These are phyloP conservation scores for Cucurbitaria berberidis DNA, from an alignment of 2,329 filamentous ascomycete species.

Conservation along the genomic window DNA sequence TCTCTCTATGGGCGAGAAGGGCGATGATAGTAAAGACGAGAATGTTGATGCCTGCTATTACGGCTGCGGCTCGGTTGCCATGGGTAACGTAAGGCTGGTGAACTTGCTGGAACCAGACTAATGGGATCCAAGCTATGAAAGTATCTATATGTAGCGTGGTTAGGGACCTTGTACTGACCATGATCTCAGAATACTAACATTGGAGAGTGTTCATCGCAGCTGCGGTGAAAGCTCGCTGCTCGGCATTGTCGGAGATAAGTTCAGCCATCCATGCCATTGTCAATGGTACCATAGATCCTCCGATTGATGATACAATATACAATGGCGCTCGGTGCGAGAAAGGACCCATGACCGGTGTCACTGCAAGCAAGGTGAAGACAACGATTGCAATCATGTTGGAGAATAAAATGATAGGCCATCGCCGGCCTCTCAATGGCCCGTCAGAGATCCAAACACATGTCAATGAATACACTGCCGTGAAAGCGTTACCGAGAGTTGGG, in stretches of 20 bases:
- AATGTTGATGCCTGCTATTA: slow-evolving; percentile 17
- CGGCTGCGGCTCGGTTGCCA: slow-evolving; percentile 18
- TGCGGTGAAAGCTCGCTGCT: slow-evolving; percentile 16
- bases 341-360: slow-evolving; percentile 21
- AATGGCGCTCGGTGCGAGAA: slow-evolving; percentile 22
- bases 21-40: slow-evolving; percentile 16
- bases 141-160: slow-evolving; percentile 9
- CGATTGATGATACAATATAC: slow-evolving; percentile 20
- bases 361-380: slow-evolving; percentile 23
- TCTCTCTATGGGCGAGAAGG: slow-evolving; percentile 11
- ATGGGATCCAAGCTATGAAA: slow-evolving; percentile 17
- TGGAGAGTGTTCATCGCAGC: slow-evolving; percentile 15
- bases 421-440: slow-evolving; percentile 21
- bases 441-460: slow-evolving; percentile 27
- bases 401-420: slow-evolving; percentile 29
- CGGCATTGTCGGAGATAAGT: slow-evolving; percentile 13
- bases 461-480: slow-evolving; percentile 28
- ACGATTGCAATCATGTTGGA: slow-evolving; percentile 25
- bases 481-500: slow-evolving; percentile 25
- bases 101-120: slow-evolving; percentile 21
- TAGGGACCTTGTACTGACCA: too few species aligned
- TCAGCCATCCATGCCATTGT: slow-evolving; percentile 24
- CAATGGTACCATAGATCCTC: slow-evolving; percentile 18
- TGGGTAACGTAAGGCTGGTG: slow-evolving; percentile 17
- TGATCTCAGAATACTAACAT: slow-evolving; percentile 1